Conservation (phyloP, 208 protist genomes). For the Acanthamoeba royreba region DNA sequence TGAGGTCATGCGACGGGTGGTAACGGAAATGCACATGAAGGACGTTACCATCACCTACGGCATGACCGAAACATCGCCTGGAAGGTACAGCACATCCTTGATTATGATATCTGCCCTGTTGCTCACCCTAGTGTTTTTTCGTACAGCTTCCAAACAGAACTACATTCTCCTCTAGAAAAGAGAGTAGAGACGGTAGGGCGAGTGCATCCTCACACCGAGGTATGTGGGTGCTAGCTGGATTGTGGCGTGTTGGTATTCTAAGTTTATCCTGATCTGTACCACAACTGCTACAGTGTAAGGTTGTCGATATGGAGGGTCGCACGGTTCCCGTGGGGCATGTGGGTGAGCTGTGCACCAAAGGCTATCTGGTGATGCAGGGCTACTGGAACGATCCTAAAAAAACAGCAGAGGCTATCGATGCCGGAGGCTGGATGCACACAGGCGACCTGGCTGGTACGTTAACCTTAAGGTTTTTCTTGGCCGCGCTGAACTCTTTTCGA, state of each 20-base stretch:
- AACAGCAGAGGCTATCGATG: constrained; percentile 48
- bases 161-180: constrained; percentile 39
- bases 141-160: constrained; percentile 56
- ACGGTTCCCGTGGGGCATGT: constrained; percentile 27
- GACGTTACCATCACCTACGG: constrained; percentile 75
- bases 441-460: constrained; percentile 59
- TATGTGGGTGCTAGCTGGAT: background rate
- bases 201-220: constrained; percentile 72
- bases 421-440: constrained; percentile 76
- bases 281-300: constrained; percentile 43
- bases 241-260: background rate
- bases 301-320: constrained; percentile 61
- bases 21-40: constrained; percentile 68
- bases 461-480: background rate
- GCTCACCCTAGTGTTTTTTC: background rate
- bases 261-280: background rate
- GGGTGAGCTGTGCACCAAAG: constrained; percentile 73
- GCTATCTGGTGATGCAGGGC: constrained; percentile 74
- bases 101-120: background rate
- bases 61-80: constrained; percentile 80
- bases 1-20: constrained; percentile 69
- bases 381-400: constrained; percentile 66
- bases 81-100: constrained; percentile 38
- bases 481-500: background rate
- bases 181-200: constrained; percentile 69